Evolutionary conservation across 2,329 filamentous ascomycete species (phyloP).

Genomic region (Cladorrhinum sp.): DNA sequence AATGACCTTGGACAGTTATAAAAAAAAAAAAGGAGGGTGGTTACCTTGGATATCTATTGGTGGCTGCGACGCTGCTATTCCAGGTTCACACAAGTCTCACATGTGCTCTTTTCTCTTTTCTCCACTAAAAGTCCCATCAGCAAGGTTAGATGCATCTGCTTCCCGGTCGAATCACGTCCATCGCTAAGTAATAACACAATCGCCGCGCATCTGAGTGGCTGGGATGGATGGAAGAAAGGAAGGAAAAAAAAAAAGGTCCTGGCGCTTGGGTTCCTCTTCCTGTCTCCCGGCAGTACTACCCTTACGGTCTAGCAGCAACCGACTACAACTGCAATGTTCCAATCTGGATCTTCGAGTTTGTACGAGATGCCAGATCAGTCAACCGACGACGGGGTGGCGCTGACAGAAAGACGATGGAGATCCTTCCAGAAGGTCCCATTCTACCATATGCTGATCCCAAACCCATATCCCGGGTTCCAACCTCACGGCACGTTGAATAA

Average conservation of each 20-base stretch:
- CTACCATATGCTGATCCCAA: not conserved
- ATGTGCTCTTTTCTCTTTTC: not conserved
- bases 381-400: too few relatives aligned
- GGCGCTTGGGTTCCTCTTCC: not conserved
- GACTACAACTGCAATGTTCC: not conserved
- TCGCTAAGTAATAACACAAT: not conserved
- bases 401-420: too few relatives aligned
- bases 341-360: too few relatives aligned
- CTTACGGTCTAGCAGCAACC: not conserved
- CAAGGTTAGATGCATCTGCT: not conserved
- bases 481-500: conserved; percentile 20
- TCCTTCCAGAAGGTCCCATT: conserved; percentile 20
- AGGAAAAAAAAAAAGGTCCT: not conserved
- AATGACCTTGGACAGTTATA: too few relatives aligned
- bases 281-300: not conserved
- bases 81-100: conserved; percentile 1
- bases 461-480: conserved; percentile 27
- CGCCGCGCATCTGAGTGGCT: not conserved
- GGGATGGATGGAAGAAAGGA: too few relatives aligned
- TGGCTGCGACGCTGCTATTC: conserved; percentile 15
- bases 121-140: not conserved
- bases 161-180: conserved; percentile 3
- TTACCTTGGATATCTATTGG: conserved; percentile 6
- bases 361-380: too few relatives aligned
- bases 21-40: not conserved